Base-by-base conservation (phyloP, 768 basidiomycete genomes). In the Trametes gibbosa region DNA sequence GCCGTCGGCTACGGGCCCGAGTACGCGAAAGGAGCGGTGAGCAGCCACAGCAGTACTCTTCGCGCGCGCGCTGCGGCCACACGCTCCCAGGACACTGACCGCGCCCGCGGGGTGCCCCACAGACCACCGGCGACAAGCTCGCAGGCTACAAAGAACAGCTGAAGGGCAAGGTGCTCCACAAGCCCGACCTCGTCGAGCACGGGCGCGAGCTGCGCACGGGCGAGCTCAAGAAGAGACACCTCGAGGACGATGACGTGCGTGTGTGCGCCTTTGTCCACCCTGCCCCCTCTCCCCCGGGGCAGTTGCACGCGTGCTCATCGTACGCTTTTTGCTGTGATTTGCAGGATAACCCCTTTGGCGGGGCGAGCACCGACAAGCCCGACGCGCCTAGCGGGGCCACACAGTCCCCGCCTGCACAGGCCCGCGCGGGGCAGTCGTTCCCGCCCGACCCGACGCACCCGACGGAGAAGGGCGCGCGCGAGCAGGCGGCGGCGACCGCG, bases 201-300 rank as follows among this genome's bases (percentile, higher is more conserved):
- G 79, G 79, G 1, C 70, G 62, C 37, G 73, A 78, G 25, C 68
- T 68, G 51, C 72, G 71, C 64, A 75, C 74, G 0, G 80, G 80
- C 34, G 74, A 75, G 56, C 57, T 76, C 61, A 74, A 75, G 72
- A 67, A 63, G 50, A 75, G 68, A 63, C 64, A 78, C 65, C 55
- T 32, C 5, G 29, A 65, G 35, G 70, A 71, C 50, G 67, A 67
- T 52, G 73, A 64, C 32, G 60, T 63, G 23, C 53, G 62, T 48
- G 2, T n/a, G n/a, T n/a, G n/a, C n/a, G 42, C 24, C n/a, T 27
- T 25, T 27, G 21, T 19, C 21, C 17, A 24, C 42, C 12, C n/a
- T 19, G 29, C 47, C 24, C 10, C 23, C 19, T 13, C 19, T 37
- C n/a, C 27, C 46, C 19, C 12, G 9, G n/a, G n/a, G n/a, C n/a